These are phyloP conservation scores for Musa schizocarpa DNA, from an alignment of 176 grass and related monocot species.

Conservation along the genomic window DNA sequence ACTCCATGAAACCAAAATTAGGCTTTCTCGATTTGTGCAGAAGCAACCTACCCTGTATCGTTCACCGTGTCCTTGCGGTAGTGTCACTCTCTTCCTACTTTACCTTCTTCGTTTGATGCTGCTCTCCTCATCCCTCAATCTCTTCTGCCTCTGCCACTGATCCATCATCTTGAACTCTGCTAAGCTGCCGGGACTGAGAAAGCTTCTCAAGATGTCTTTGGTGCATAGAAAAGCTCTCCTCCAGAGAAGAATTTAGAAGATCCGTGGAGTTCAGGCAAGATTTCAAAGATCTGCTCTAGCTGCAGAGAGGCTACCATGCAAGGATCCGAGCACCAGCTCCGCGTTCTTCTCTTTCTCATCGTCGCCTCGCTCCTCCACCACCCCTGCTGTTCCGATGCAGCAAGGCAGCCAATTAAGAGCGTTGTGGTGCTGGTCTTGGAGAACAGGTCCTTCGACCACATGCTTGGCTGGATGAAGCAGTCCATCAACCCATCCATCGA, in stretches of 20 bases:
- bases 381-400: neutral
- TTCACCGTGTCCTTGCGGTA: too few species aligned
- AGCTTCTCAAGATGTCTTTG: neutral
- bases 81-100: neutral
- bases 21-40: too few species aligned
- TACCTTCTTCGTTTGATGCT: neutral
- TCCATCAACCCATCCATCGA: slow-evolving; percentile 58
- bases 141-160: too few species aligned
- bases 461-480: slow-evolving; percentile 82
- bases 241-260: neutral
- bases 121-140: neutral
- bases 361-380: neutral
- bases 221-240: neutral
- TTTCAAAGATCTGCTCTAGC: neutral
- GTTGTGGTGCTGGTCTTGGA: slow-evolving; percentile 83
- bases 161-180: too few species aligned
- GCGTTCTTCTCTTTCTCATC: neutral
- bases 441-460: slow-evolving; percentile 96
- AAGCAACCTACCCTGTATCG: too few species aligned
- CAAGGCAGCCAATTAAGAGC: slow-evolving; percentile 24
- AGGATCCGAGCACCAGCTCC: neutral
- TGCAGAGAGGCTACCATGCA: neutral
- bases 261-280: too few species aligned
- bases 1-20: too few species aligned
- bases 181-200: neutral